A percentile compares a stretch with the other conserved stretches of the same genome.
Evolutionary conservation across 352 stramenopile genomes (phyloP).

Genomic region (Pythium coloratum): DNA sequence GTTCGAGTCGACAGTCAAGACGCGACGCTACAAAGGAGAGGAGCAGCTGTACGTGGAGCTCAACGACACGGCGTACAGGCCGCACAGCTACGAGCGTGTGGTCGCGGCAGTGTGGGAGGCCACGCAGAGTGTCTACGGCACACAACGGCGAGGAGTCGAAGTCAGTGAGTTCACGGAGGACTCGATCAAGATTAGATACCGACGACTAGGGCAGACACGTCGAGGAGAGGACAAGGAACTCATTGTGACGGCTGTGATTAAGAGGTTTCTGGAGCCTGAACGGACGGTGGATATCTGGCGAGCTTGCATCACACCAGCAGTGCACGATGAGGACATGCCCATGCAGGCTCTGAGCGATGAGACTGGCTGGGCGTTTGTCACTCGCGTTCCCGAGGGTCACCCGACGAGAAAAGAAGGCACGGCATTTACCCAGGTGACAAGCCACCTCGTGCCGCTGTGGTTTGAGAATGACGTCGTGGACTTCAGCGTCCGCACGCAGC

Average conservation of each 20-base stretch:
- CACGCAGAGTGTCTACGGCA: no score
- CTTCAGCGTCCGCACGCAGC: no score
- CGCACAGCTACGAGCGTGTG: slow-evolving; percentile 13
- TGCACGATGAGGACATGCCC: not conserved
- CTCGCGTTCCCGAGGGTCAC: slow-evolving; percentile 5
- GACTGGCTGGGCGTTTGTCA: slow-evolving; percentile 9
- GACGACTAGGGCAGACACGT: not conserved
- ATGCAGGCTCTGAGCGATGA: slow-evolving; percentile 16
- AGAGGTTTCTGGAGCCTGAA: slow-evolving; percentile 10
- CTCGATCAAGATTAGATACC: not conserved
- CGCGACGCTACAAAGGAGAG: not conserved
- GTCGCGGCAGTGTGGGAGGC: slow-evolving; percentile 7
- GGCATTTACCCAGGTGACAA: slow-evolving; percentile 7
- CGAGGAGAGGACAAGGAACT: slow-evolving; percentile 12
- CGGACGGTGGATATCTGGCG: slow-evolving; percentile 17
- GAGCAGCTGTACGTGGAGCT: slow-evolving; percentile 18
- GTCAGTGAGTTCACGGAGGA: no score
- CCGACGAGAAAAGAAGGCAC: slow-evolving; percentile 2
- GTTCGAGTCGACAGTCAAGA: not conserved
- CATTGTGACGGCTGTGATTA: slow-evolving; percentile 9
- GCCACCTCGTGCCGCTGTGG: slow-evolving; percentile 10
- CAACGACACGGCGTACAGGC: slow-evolving; percentile 4
- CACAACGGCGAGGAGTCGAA: no score
- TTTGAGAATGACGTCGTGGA: not conserved
- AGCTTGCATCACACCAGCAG: not conserved